Evolutionary conservation across 768 basidiomycete species (phyloP).

Genomic region (Pisolithus tinctorius): DNA sequence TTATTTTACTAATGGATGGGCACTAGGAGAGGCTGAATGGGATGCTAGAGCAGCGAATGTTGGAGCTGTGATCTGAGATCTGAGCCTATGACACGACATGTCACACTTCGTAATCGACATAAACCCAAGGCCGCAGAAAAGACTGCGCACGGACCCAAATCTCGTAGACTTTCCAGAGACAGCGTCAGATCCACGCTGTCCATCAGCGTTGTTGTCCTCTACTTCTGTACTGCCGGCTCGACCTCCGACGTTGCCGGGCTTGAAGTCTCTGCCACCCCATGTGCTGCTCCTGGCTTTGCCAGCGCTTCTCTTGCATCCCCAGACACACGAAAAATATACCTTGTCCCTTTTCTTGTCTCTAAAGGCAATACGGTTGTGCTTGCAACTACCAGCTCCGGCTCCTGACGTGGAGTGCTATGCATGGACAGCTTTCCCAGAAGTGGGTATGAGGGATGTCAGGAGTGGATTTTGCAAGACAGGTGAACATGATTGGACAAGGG

Average conservation of each 20-base stretch:
- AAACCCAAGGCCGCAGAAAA: constrained; percentile 31
- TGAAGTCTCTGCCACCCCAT: constrained; percentile 34
- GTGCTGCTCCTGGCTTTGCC: constrained; percentile 59
- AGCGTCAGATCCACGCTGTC: background rate
- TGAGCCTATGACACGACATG: no score
- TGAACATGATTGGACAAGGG: no score
- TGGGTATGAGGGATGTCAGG: no score
- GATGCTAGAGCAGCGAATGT: no score
- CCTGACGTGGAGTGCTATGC: constrained; percentile 62
- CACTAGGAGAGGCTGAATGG: no score
- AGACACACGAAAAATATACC: constrained; percentile 49
- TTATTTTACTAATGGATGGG: no score
- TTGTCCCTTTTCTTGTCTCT: constrained; percentile 52
- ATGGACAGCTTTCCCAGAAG: no score
- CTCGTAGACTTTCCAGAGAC: background rate
- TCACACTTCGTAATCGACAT: constrained; percentile 19
- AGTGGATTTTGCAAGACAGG: no score
- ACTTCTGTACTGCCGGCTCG: background rate
- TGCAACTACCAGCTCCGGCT: constrained; percentile 42
- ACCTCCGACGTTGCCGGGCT: background rate
- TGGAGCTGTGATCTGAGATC: no score
- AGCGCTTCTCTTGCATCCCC: constrained; percentile 54
- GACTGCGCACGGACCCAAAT: constrained; percentile 19
- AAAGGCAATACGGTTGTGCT: constrained; percentile 49
- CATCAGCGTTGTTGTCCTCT: background rate